Base-by-base conservation (phyloP, 2,329 filamentous ascomycete species). In the Neonectria hederae region DNA sequence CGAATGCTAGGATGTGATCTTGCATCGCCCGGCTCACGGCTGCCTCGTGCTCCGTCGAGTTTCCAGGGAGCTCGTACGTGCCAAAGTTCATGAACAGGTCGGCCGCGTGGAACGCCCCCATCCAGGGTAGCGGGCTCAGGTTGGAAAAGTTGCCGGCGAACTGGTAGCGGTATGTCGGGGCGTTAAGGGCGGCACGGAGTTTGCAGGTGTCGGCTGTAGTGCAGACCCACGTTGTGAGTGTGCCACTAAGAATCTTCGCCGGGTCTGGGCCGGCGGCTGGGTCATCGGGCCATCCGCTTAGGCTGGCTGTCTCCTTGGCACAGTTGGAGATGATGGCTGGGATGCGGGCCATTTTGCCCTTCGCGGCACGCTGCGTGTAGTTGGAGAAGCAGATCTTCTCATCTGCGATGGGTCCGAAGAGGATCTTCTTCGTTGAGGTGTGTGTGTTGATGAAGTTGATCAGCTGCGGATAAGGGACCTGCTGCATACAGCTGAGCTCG, bases 121-220 rank as follows among this genome's bases (percentile, higher is more conserved):
- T 73, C 79, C 80, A 83, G 2, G 72, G 62, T 26, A 72, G 70
- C 0, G 77, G 77, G 14, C 76, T 75, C 54, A 82, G 75, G 62
- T 83, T 82, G 21, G 78, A 71, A 66, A 80, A 83, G 57, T 79
- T 78, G 53, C 80, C 80, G 3, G 75, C 74, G 65, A 80, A 81
- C 49, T 76, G 71, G 67, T 80, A 82, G 21, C 80, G 78, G 66
- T 77, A 82, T 2, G 80, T 80, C 2, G 74, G 70, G 1, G 74
- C 64, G 17, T 72, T 73, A 30, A 69, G 63, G 13, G 54, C 66
- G n/a, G 28, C n/a, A 11, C 52, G 57, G 69, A 71, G 76, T 55
- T 65, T 76, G 52, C 69, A 71, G 32, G 57, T 69, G 59, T 74
- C 67, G 22, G 66, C 70, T 2, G 71, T 70, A 7, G 74, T 72